Conservation (phyloP, 129 eudicot genomes). For the Kitagawia praeruptora region DNA sequence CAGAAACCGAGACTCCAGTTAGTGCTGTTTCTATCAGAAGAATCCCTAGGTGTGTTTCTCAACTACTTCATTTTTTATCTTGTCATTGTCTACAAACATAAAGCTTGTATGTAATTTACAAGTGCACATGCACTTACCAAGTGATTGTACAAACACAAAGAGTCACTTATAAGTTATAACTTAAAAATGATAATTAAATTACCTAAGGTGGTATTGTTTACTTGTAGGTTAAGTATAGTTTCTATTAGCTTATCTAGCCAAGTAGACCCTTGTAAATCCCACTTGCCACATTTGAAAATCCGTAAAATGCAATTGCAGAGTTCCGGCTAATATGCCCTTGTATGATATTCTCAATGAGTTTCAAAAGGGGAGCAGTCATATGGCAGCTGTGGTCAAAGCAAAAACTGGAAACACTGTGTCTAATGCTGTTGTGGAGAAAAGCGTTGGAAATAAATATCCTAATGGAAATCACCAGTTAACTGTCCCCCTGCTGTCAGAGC, state of each 20-base stretch:
- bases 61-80: neutral
- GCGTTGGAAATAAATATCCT: slow-evolving; percentile 12
- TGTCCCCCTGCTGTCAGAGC: slow-evolving; percentile 50
- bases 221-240: neutral
- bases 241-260: neutral
- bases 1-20: slow-evolving; percentile 98
- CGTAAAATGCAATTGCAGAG: slow-evolving; percentile 31
- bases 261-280: neutral
- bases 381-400: slow-evolving; percentile 93
- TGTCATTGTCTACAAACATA: neutral
- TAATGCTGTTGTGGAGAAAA: slow-evolving; percentile 16
- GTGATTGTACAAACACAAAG: neutral
- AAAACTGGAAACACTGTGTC: slow-evolving; percentile 41
- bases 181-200: no score
- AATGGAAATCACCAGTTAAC: slow-evolving; percentile 36
- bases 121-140: neutral
- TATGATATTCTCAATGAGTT: slow-evolving; percentile 96
- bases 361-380: slow-evolving; percentile 94
- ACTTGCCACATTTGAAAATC: slow-evolving; percentile 3
- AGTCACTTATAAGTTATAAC: neutral
- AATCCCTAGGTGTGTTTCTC: slow-evolving; percentile 67
- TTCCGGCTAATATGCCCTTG: slow-evolving; percentile 88
- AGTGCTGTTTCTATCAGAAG: slow-evolving; percentile 91
- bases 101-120: neutral
- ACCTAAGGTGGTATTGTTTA: neutral